A percentile compares a stretch with the other conserved stretches of the same genome.
Conservation (phyloP, 2,329 filamentous ascomycete species). For the Fusarium succisae region DNA sequence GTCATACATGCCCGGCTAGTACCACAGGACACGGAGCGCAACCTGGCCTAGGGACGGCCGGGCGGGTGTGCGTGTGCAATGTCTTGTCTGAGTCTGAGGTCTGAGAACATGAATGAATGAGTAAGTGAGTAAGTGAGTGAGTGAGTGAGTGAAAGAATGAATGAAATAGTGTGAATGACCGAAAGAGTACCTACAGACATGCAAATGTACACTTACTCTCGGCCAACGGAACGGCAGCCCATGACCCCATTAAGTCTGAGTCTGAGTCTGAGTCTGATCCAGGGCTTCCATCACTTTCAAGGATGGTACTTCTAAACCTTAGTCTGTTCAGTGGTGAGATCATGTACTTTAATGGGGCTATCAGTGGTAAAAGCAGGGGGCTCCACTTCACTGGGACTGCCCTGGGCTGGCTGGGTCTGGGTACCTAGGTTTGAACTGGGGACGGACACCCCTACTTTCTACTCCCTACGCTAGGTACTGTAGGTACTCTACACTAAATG, state of each 20-base stretch:
- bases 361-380: neutral
- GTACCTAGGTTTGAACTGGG: neutral
- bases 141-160: conserved; percentile 30
- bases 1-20: conserved; percentile 18
- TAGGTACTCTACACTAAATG: conserved; percentile 9
- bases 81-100: conserved; percentile 24
- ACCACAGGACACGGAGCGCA: conserved; percentile 31
- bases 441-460: conserved; percentile 24
- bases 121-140: conserved; percentile 13
- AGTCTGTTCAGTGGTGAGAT: neutral
- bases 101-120: neutral
- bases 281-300: conserved; percentile 10
- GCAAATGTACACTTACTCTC: conserved; percentile 8
- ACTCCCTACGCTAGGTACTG: conserved; percentile 15
- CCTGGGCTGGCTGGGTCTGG: neutral
- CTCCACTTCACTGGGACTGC: neutral
- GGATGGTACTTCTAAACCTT: conserved; percentile 3
- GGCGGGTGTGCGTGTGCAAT: conserved; percentile 37
- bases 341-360: conserved; percentile 3
- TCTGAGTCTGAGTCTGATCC: conserved; percentile 9
- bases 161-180: neutral
- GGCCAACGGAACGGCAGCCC: conserved; percentile 41
- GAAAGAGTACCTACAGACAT: neutral
- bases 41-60: conserved; percentile 29
- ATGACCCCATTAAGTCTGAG: conserved; percentile 24